Evolutionary conservation across 305 asterid genomes (phyloP), one percentile per base, ranked within the genome.

Genomic region (Fraxinus angustifolia): DNA sequence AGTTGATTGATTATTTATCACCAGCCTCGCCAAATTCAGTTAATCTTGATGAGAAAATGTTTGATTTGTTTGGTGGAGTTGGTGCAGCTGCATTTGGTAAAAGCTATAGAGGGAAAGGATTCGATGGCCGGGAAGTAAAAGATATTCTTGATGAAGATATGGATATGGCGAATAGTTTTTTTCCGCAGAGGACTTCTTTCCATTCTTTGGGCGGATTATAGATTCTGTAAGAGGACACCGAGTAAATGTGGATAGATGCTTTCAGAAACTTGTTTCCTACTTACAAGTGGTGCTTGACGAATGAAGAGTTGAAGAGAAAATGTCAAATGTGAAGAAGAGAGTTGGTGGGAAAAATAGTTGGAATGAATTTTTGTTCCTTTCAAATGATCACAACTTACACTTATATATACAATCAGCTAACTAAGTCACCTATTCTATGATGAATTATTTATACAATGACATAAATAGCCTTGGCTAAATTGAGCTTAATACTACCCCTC

Each of bases 141-240:
- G 45, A 67, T 33, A 35, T 84, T 78, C 40, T 81, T 19, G 85
- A 34, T 45, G 82, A 81, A 78, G 73, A 65, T 56, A 58, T 65
- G 78, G 10, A 16, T 28, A 45, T 77, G 79, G 7, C 50, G 45
- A 68, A 38, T 65, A 48, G 82, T 38, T 73, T 80, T 30, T 80
- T 26, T 76, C 86, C 3, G 80, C 50, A 0, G 88, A 77, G 81
- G 84, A 85, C 17, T 85, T 82, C 40, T 82, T 82, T 21, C 86
- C 88, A 30, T 60, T 48, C 23, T 76, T 80, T 28, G 88, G 86
- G 30, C 2, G 84, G 81, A 65, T 83, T 8, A 12, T 83, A 4
- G 88, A 85, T 74, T 19, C 30, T 45, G 16, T 85, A 10, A 40
- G 26, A 2, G 88, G 86, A 60, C 82, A 50, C 33, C 77, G 75